Evolutionary conservation across 805 yeast genomes (phyloP), one percentile per base, ranked within the genome.

Genomic region (Diddensiella transvaalensis): DNA sequence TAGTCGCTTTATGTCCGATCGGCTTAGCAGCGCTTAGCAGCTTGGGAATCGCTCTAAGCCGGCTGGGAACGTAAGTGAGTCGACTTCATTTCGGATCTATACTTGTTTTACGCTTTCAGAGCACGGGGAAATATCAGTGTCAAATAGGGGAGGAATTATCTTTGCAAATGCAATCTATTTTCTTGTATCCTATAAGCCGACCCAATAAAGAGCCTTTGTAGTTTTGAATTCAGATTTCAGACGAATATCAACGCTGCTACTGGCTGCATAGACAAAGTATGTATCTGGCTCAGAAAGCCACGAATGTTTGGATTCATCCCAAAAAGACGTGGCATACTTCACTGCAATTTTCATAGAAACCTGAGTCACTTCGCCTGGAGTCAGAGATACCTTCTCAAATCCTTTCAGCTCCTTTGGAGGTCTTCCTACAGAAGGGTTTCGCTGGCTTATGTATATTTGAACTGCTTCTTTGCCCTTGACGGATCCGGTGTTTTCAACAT

Each of bases 381-480:
- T 56, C 51, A 81, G 57, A 32, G 51, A 60, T 6, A 76, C 73
- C 64, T 82, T 80, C 18, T 64, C 72, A 58, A 78, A 81, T 22
- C 76, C 83, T 62, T 78, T 80, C 61, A 82, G 69, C 57, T 82
- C 85, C 63, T 80, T 81, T 22, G 70, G 59, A 8, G 85, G 83
- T 59, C 85, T 72, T 44, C 69, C 70, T 36, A 71, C 59, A 10
- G 63, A 47, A 18, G 79, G 72, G 10, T 64, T 59, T 17, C 38
- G 29, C 45, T 61, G 62, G n/a, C 60, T 47, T 48, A 81, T 59
- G 58, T 80, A 82, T 17, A 78, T 64, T 63, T 82, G 87, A 6
- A 75, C 77, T 44, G 72, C 76, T 59, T 80, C 85, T 22, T 73
- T 65, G 51, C 85, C 86, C 21, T 64, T 73, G 11, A 61, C 49